Evolutionary conservation across 2,329 filamentous ascomycete species (phyloP).

Genomic region (Alternaria conjuncta): DNA sequence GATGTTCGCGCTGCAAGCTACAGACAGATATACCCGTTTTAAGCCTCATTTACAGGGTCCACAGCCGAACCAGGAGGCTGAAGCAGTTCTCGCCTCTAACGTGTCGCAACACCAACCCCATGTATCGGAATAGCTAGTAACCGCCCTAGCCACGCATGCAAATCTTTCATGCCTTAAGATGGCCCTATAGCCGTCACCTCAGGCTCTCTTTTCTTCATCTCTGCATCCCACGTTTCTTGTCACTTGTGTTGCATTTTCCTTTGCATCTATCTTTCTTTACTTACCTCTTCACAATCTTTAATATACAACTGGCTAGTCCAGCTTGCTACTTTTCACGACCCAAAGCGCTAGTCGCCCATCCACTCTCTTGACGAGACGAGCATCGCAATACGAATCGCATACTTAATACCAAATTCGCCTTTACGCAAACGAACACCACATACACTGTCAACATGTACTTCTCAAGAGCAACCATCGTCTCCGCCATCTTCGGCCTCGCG

Average conservation of each 20-base stretch:
- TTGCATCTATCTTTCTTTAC: conserved; percentile 42
- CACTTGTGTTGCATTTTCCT: conserved; percentile 33
- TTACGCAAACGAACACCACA: conserved; percentile 8
- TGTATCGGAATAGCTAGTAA: conserved; percentile 42
- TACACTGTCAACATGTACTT: conserved; percentile 39
- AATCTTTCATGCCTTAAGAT: conserved; percentile 49
- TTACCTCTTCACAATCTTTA: conserved; percentile 39
- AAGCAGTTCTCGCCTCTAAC: conserved; percentile 47
- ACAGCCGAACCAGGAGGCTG: conserved; percentile 38
- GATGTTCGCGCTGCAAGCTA: not conserved
- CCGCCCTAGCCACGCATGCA: conserved; percentile 32
- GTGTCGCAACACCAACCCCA: conserved; percentile 42
- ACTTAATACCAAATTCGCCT: conserved; percentile 26
- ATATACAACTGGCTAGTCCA: conserved; percentile 48
- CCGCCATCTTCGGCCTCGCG: conserved; percentile 40
- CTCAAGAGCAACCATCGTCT: conserved; percentile 39
- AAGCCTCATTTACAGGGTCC: conserved; percentile 28
- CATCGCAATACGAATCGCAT: conserved; percentile 22
- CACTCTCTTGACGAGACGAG: conserved; percentile 32
- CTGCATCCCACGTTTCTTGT: conserved; percentile 34
- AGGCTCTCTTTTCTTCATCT: conserved; percentile 39
- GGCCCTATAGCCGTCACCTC: conserved; percentile 38
- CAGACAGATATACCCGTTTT: not conserved
- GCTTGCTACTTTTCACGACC: conserved; percentile 16
- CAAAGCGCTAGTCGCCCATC: conserved; percentile 49